These are phyloP conservation scores for Prunus yedoensis DNA, from an alignment of 331 rosid genomes.

Conservation along the genomic window DNA sequence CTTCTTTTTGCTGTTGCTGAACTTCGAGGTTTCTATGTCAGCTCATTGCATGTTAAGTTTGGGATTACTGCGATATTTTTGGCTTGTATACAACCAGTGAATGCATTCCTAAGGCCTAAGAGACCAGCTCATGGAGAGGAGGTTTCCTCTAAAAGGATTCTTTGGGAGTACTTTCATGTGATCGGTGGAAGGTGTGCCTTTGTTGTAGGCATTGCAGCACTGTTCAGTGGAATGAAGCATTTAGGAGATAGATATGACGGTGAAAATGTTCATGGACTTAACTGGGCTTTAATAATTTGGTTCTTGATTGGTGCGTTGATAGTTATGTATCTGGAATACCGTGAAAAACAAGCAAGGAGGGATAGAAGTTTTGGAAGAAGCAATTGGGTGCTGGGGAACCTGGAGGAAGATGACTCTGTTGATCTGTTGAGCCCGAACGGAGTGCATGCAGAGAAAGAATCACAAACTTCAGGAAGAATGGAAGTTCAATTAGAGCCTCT, in stretches of 20 bases:
- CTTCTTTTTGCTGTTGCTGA: constrained; percentile 93
- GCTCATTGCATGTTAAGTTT: constrained; percentile 73
- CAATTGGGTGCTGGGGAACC: constrained; percentile 87
- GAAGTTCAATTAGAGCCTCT: constrained; percentile 93
- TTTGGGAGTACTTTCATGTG: constrained; percentile 81
- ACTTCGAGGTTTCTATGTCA: constrained; percentile 73
- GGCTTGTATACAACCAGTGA: constrained; percentile 70
- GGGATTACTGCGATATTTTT: constrained; percentile 67
- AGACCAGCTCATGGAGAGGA: constrained; percentile 55
- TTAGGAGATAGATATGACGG: constrained; percentile 70
- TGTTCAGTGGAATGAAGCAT: constrained; percentile 87
- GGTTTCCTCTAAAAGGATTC: constrained; percentile 50
- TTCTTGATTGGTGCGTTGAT: constrained; percentile 52
- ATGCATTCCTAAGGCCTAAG: constrained; percentile 69
- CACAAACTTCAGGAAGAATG: constrained; percentile 54
- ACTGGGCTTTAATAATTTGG: constrained; percentile 71
- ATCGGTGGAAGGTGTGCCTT: constrained; percentile 71
- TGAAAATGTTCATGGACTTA: constrained; percentile 71
- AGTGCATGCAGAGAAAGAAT: constrained; percentile 41
- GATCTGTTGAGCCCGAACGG: constrained; percentile 69
- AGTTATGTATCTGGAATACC: constrained; percentile 62
- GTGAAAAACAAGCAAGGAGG: constrained; percentile 42
- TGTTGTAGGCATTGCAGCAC: constrained; percentile 67
- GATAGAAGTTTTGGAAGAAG: constrained; percentile 53
- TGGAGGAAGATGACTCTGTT: constrained; percentile 71